Evolutionary conservation across 495 filamentous ascomycete species (phyloP).

Genomic region (Zalerion maritima): DNA sequence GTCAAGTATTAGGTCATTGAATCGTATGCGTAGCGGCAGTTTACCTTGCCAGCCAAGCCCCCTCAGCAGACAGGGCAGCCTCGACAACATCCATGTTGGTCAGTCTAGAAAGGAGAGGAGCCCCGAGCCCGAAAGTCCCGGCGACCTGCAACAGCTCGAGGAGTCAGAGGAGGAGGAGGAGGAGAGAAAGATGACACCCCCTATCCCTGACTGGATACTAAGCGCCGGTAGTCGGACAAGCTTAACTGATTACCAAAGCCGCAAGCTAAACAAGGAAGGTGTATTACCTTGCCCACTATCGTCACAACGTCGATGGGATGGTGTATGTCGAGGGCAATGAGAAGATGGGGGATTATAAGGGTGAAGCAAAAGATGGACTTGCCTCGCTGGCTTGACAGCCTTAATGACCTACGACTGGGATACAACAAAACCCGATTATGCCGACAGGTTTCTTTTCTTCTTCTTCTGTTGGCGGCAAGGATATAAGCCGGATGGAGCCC

Average conservation of each 20-base stretch:
- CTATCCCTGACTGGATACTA: constrained; percentile 44
- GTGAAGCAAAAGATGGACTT: too few species aligned
- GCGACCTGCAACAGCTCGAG: constrained; percentile 12
- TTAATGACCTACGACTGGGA: too few species aligned
- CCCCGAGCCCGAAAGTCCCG: constrained; percentile 12
- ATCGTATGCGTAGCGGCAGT: constrained; percentile 53
- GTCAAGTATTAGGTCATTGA: constrained; percentile 37
- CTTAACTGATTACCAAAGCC: constrained; percentile 20
- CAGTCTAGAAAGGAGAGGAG: constrained; percentile 12
- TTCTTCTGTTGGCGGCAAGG: too few species aligned
- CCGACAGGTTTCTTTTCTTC: too few species aligned
- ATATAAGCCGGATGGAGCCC: too few species aligned
- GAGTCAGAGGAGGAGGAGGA: constrained; percentile 17
- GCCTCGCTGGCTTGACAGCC: too few species aligned
- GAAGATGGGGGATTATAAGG: too few species aligned
- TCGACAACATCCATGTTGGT: constrained; percentile 25
- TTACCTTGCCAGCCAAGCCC: constrained; percentile 39
- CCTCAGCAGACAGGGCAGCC: constrained; percentile 33
- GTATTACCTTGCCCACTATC: too few species aligned
- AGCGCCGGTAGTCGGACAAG: constrained; percentile 31
- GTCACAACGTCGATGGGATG: too few species aligned
- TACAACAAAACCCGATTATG: too few species aligned
- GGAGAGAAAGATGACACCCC: constrained; percentile 38
- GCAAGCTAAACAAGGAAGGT: constrained; percentile 10
- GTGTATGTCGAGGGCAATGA: too few species aligned